Evolutionary conservation across 2,329 filamentous ascomycete genomes (phyloP).

Genomic region (Ophiostoma piceae): DNA sequence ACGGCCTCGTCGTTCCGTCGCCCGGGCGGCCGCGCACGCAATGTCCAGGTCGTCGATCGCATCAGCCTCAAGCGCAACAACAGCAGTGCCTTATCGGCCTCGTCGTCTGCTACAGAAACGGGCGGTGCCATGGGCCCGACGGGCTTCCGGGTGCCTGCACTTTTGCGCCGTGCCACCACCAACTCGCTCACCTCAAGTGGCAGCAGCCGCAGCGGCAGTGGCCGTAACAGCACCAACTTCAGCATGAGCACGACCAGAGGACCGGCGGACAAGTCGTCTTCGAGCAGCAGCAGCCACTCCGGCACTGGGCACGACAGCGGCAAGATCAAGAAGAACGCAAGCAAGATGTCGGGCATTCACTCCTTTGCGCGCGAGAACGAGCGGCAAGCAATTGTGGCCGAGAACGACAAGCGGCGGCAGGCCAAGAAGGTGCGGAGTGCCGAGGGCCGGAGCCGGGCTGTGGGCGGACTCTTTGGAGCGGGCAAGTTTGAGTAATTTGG

Average conservation of each 20-base stretch:
- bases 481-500: constrained; percentile 47
- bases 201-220: constrained; percentile 33
- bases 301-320: constrained; percentile 31
- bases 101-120: background rate
- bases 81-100: constrained; percentile 23
- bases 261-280: background rate
- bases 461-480: constrained; percentile 54
- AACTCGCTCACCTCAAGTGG: constrained; percentile 48
- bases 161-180: constrained; percentile 69
- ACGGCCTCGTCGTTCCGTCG: constrained; percentile 29
- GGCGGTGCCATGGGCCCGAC: constrained; percentile 29
- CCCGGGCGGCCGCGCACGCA: constrained; percentile 32
- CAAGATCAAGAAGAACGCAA: constrained; percentile 49
- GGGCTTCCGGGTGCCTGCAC: constrained; percentile 62
- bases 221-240: constrained; percentile 33
- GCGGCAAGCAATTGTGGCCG: constrained; percentile 48
- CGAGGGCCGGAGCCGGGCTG: constrained; percentile 50
- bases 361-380: constrained; percentile 58
- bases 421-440: constrained; percentile 54
- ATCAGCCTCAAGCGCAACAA: constrained; percentile 60
- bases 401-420: constrained; percentile 55
- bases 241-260: constrained; percentile 12
- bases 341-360: constrained; percentile 56
- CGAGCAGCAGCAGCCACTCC: constrained; percentile 26
- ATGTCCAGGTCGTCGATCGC: constrained; percentile 65